Percentiles rank a stretch among this genome's conserved stretches.
Conservation (phyloP, 164 flowering plant genomes). For the Akebia trifoliata region DNA sequence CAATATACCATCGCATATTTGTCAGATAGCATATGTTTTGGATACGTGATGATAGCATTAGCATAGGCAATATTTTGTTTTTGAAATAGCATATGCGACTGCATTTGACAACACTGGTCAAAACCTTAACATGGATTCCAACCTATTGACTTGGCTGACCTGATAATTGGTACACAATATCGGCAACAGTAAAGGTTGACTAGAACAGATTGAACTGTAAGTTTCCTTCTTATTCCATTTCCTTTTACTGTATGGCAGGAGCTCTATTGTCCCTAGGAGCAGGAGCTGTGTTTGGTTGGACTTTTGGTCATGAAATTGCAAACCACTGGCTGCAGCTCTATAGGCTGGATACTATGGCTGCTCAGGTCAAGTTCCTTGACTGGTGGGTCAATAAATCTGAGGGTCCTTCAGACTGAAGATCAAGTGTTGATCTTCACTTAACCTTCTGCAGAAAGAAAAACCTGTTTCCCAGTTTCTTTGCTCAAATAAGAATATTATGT, state of each 20-base stretch:
- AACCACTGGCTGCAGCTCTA: conserved; percentile 67
- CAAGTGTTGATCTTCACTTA: conserved; percentile 1
- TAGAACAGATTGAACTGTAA: not conserved
- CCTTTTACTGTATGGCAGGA: conserved; percentile 41
- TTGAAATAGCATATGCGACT: no score
- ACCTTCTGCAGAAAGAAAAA: not conserved
- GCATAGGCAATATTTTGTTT: no score
- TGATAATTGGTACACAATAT: not conserved
- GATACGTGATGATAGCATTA: no score
- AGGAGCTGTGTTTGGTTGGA: conserved; percentile 75
- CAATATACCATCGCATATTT: no score
- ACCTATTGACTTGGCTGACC: no score
- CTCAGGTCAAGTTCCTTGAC: conserved; percentile 76
- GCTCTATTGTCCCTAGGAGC: conserved; percentile 59
- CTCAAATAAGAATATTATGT: no score
- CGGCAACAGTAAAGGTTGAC: not conserved
- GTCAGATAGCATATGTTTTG: no score
- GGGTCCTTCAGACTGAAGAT: conserved; percentile 20
- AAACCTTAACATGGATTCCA: no score
- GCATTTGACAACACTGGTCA: no score
- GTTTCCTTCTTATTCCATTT: not conserved
- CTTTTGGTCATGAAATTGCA: conserved; percentile 73
- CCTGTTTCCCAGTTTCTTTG: not conserved
- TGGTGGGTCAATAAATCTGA: conserved; percentile 65
- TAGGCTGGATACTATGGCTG: conserved; percentile 63